Evolutionary conservation across 163 green algal species (phyloP).

Genomic region (Volvox carteri): DNA sequence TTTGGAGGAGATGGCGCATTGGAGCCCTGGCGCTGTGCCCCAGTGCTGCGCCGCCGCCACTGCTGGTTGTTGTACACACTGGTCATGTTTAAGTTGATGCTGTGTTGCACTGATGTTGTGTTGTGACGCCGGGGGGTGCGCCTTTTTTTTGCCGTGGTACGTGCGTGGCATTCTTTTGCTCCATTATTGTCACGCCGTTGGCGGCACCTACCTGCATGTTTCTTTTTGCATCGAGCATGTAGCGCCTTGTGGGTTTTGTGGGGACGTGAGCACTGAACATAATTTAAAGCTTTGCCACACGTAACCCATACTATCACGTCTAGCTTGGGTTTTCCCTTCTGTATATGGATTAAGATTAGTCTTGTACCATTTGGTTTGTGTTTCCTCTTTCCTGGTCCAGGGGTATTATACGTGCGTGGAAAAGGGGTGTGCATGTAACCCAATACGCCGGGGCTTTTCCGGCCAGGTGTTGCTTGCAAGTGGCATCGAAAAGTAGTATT

Average conservation of each 20-base stretch:
- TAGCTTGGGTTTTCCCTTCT: no score
- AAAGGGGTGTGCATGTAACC: not conserved
- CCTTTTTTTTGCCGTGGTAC: not conserved
- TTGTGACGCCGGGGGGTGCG: no score
- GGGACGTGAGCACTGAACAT: conserved; percentile 34
- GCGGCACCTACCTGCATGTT: no score
- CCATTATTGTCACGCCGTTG: not conserved
- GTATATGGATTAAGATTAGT: no score
- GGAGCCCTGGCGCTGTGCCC: no score
- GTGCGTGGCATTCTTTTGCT: not conserved
- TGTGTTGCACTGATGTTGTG: not conserved
- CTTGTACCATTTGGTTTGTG: not conserved
- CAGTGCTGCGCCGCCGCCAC: no score
- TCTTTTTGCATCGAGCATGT: not conserved
- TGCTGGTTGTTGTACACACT: not conserved
- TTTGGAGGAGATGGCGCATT: no score
- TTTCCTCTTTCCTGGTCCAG: not conserved
- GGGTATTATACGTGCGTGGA: not conserved
- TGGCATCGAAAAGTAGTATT: no score
- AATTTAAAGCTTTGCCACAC: conserved; percentile 26
- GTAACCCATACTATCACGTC: no score
- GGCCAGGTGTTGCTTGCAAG: not conserved
- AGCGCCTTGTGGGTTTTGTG: not conserved
- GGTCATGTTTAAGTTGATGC: not conserved
- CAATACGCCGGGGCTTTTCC: not conserved